A percentile compares a stretch with the other conserved stretches of the same genome.
Evolutionary conservation across 768 basidiomycete species (phyloP).

Genomic region (Plicaturopsis crispa): DNA sequence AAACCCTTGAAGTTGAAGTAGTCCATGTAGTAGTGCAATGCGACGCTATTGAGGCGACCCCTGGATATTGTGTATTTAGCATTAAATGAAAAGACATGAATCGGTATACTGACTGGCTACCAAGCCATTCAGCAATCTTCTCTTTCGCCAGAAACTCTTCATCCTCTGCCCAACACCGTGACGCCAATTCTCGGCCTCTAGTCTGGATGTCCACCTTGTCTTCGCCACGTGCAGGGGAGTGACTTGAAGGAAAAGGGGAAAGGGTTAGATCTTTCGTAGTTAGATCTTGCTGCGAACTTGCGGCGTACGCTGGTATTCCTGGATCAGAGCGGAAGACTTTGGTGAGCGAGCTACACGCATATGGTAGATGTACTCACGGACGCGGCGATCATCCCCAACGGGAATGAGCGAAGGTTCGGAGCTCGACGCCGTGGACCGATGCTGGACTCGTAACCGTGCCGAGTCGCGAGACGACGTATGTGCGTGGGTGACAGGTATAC

Average conservation of each 20-base stretch:
- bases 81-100: conserved; percentile 3
- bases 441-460: conserved; percentile 50
- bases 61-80: conserved; percentile 29
- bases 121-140: conserved; percentile 96
- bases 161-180: conserved; percentile 81
- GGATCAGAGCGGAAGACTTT: conserved; percentile 5
- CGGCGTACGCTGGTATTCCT: conserved; percentile 17
- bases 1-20: conserved; percentile 83
- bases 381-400: conserved; percentile 37
- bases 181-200: conserved; percentile 66
- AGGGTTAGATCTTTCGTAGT: conserved; percentile 42
- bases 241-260: conserved; percentile 33
- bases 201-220: conserved; percentile 51
- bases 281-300: conserved; percentile 48
- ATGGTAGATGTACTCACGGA: conserved; percentile 30
- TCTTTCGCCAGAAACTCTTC: conserved; percentile 77
- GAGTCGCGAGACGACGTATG: conserved; percentile 31
- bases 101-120: conserved; percentile 68
- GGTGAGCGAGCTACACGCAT: conserved; percentile 9
- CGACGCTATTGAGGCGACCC: conserved; percentile 64
- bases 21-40: conserved; percentile 76
- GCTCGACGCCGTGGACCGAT: conserved; percentile 66
- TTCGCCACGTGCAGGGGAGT: conserved; percentile 25
- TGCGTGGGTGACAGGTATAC: conserved; percentile 23
- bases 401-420: conserved; percentile 79